Evolutionary conservation across 2,329 filamentous ascomycete genomes (phyloP).

Genomic region (Colletotrichum sp.): DNA sequence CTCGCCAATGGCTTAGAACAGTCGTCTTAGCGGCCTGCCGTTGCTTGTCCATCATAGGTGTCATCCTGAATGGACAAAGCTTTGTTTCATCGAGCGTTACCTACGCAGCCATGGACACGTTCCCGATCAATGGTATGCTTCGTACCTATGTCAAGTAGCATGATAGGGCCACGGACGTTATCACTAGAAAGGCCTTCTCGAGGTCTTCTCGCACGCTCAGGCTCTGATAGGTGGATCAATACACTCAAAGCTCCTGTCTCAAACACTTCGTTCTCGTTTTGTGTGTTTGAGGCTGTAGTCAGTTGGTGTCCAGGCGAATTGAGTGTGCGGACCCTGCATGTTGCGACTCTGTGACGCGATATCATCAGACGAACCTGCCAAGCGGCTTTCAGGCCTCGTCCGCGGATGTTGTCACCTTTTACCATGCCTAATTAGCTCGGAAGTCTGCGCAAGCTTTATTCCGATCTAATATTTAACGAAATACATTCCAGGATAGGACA

Average conservation of each 20-base stretch:
- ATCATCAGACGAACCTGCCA: not conserved
- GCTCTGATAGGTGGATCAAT: not conserved
- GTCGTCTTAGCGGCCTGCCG: rapidly evolving
- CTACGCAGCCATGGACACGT: not conserved
- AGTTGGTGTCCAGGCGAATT: not conserved
- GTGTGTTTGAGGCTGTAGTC: not conserved
- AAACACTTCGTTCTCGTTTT: not conserved
- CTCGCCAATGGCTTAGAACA: rapidly evolving
- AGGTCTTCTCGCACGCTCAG: not conserved
- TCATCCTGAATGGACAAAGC: not conserved
- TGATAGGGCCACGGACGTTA: not conserved
- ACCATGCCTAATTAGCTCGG: not conserved
- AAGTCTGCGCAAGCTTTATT: not conserved
- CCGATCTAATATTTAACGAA: not conserved
- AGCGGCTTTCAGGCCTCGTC: not conserved
- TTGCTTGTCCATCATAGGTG: rapidly evolving
- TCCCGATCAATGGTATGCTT: not conserved
- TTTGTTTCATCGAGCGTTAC: not conserved
- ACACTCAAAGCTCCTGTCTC: not conserved
- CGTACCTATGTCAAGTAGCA: not conserved
- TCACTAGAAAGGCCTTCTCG: not conserved
- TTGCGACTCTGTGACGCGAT: not conserved
- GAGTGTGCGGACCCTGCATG: not conserved
- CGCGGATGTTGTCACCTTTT: not conserved
- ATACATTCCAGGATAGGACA: not conserved